Base-by-base conservation (phyloP, 2,329 filamentous ascomycete genomes). In the Alternaria longipes region DNA sequence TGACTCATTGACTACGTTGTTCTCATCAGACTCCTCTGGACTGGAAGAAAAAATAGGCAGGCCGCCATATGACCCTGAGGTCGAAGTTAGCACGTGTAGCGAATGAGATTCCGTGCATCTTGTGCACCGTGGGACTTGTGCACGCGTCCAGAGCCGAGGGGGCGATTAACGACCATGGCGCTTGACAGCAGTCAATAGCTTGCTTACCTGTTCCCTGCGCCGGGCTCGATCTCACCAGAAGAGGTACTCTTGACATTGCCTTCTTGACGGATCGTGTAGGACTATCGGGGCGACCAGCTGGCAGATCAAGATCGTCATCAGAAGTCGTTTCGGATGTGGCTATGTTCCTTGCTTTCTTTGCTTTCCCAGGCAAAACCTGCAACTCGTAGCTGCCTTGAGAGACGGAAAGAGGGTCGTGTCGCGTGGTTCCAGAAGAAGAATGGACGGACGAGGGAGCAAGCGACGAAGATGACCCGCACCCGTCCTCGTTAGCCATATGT, bases 201-300 rank as follows among this genome's bases (percentile, higher is more conserved):
- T 64, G 66, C 70, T 70, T 69, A 73, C 70, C 70, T 36, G 85
- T 87, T 58, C 86, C 87, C 73, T 86, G 83, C 34, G 85, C 85
- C 44, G 87, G 86, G 65, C 86, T 86, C 51, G 86, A 86, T 62
- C 86, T 84, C 74, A 87, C 78, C 55, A 90, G 79, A 59, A 89
- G 83, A 60, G 86, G 86, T 63, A 84, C 80, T 74, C 80, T 81
- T 62, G 83, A 84, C 82, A 84, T 84, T 40, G 69, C 62, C 59
- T 54, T 64, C 62, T 70, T 59, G 56, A 63, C 59, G 53, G 59
- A 59, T 53, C 64, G 60, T 54, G 59, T 63, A 59, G 62, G 46
- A 62, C 49, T 54, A 28, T 66, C 63, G 59, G 65, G 50, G 61
- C 51, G 60, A 53, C 44, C 52, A 45, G 64, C 53, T 40, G 63